Base-by-base conservation (phyloP, 345 rosid genomes). In the Gossypioides kirkii region DNA sequence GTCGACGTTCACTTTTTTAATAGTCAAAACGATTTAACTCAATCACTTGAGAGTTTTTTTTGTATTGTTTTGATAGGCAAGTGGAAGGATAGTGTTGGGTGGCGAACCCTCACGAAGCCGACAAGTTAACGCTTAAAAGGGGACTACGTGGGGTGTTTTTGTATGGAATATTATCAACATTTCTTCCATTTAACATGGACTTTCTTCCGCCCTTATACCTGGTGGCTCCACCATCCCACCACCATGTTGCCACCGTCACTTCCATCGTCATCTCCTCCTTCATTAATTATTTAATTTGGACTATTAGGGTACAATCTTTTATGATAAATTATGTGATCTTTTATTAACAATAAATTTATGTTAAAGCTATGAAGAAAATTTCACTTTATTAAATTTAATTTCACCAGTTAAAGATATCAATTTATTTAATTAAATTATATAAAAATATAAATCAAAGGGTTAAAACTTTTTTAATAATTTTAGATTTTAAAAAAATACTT, bases 71-170 rank as follows among this genome's bases (percentile, higher is more conserved):
- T 54, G 25, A 55, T 74, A 75, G 63, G 42, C 26, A 61, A 47
- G 69, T 60, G 68, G 59, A 16, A 54, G 69, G 75, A 60, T 45
- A 47, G 59, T 72, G 75, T 42, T 73, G 70, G 62, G 42, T 32
- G 60, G 17, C 63, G n/a, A 36, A 69, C 60, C 76, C 80, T 79
- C 85, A 77, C 82, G 61, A 6, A 77, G 71, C 83, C 84, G 83
- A 83, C 86, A 86, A 53, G 75, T 79, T 85, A 88, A 83, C 79
- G 76, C 71, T 76, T 71, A 43, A 69, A 76, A 45, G 82, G 82
- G 80, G 79, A 61, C 74, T 18, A 70, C 43, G 23, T 72, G 53
- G 58, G 45, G 45, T 52, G 38, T 66, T 77, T 77, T 62, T 83
- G 85, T 61, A 65, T 65, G 76, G 83, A 77, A 78, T 79, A 67